Conservation (phyloP, 768 basidiomycete species). For the Steccherinum ochraceum region DNA sequence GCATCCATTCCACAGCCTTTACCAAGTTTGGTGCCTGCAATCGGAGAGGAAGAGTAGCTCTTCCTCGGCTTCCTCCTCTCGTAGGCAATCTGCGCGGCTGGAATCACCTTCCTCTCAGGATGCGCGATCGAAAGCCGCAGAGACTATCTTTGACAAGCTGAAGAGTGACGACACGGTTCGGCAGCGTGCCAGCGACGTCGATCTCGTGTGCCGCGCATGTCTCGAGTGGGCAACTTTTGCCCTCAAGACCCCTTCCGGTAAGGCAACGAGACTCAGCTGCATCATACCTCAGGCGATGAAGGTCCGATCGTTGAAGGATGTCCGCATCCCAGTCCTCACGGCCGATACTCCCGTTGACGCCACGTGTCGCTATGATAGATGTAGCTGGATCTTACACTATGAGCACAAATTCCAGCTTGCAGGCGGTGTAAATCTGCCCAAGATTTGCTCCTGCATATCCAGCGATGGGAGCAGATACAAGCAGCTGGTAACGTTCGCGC, state of each 20-base stretch:
- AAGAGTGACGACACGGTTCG: conserved; percentile 31
- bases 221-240: conserved; percentile 68
- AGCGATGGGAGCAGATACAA: conserved; percentile 58
- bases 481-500: conserved; percentile 67
- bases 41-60: conserved; percentile 24
- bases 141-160: conserved; percentile 51
- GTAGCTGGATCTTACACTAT: conserved; percentile 66
- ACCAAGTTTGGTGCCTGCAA: conserved; percentile 78
- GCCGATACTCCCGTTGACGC: conserved; percentile 61
- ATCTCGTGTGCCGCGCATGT: conserved; percentile 57
- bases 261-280: conserved; percentile 18
- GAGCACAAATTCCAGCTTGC: conserved; percentile 50
- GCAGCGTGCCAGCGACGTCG: conserved; percentile 44
- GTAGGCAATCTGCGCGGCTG: conserved; percentile 43
- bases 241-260: conserved; percentile 27
- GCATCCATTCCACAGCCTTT: conserved; percentile 91
- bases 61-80: conserved; percentile 11
- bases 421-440: conserved; percentile 81
- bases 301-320: conserved; percentile 42
- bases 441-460: conserved; percentile 68
- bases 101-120: conserved; percentile 38
- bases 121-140: conserved; percentile 62
- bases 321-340: conserved; percentile 84
- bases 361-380: conserved; percentile 58
- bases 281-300: conserved; percentile 38